These are phyloP conservation scores for Apiospora malaysiana DNA, from an alignment of 2,329 filamentous ascomycete genomes.

Conservation along the genomic window DNA sequence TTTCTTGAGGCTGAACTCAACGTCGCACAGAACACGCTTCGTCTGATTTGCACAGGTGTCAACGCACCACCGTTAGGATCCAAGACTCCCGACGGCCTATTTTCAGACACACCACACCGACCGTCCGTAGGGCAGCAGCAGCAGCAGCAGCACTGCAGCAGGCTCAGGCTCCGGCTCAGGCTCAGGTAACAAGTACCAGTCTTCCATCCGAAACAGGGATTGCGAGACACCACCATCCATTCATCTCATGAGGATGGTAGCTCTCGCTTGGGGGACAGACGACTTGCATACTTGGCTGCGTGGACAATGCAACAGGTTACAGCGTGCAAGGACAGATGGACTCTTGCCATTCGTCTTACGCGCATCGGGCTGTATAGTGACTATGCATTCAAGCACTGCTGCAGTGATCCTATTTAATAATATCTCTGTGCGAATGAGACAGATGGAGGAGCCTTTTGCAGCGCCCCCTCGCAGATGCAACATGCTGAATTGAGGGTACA, in stretches of 20 bases:
- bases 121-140: too few relatives aligned
- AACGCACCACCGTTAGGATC: too few relatives aligned
- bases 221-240: neutral
- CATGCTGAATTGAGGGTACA: too few relatives aligned
- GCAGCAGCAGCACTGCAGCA: too few relatives aligned
- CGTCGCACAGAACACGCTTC: too few relatives aligned
- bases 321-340: slow-evolving; percentile 1
- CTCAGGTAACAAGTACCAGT: neutral
- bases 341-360: neutral
- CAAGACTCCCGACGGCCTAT: too few relatives aligned
- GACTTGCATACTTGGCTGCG: neutral
- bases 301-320: neutral
- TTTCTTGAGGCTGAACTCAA: too few relatives aligned
- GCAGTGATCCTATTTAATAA: neutral
- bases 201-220: neutral
- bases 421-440: neutral
- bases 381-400: neutral
- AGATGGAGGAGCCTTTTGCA: neutral
- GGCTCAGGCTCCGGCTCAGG: too few relatives aligned
- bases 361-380: neutral
- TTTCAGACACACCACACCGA: too few relatives aligned
- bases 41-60: too few relatives aligned
- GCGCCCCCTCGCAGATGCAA: slow-evolving; percentile 1
- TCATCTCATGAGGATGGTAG: neutral
- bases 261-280: neutral